Conservation (phyloP, 1,284 basidiomycete species). For the Trametes pubescens region DNA sequence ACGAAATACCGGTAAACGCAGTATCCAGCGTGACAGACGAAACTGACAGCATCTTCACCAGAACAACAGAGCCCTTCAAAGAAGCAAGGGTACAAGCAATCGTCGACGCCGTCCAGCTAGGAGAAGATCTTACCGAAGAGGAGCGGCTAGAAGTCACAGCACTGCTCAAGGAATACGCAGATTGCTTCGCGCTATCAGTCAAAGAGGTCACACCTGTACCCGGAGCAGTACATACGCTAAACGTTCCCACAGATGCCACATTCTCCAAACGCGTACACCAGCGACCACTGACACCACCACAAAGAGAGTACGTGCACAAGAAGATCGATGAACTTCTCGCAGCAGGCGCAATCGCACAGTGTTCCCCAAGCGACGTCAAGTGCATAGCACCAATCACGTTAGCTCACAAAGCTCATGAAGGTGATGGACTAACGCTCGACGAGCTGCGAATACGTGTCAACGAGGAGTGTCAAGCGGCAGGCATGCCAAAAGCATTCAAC, state of each 20-base stretch:
- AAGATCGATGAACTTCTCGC: slow-evolving; percentile 36
- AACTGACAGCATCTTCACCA: slow-evolving; percentile 19
- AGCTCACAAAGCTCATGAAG: slow-evolving; percentile 43
- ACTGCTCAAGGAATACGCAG: slow-evolving; percentile 27
- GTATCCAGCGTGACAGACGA: background rate
- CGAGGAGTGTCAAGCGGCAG: slow-evolving; percentile 42
- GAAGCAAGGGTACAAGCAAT: slow-evolving; percentile 37
- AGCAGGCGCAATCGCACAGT: slow-evolving; percentile 42
- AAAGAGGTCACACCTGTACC: slow-evolving; percentile 28
- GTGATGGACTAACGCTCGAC: slow-evolving; percentile 38
- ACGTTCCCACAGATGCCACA: slow-evolving; percentile 25
- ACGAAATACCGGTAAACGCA: slow-evolving; percentile 23
- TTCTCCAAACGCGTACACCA: slow-evolving; percentile 26
- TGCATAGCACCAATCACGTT: slow-evolving; percentile 42
- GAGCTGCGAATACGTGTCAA: slow-evolving; percentile 34
- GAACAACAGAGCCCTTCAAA: slow-evolving; percentile 35
- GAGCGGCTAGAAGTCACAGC: too few relatives aligned
- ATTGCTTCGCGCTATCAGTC: slow-evolving; percentile 30
- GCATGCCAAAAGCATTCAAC: slow-evolving; percentile 30
- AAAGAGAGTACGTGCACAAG: slow-evolving; percentile 38
- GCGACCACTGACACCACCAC: slow-evolving; percentile 40
- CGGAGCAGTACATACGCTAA: slow-evolving; percentile 30
- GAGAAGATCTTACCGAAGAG: slow-evolving; percentile 22
- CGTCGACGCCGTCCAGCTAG: slow-evolving; percentile 30
- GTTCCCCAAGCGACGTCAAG: slow-evolving; percentile 39